Evolutionary conservation across 78 protist genomes (phyloP), one percentile per base, ranked within the genome.

Genomic region (Dictyostelium brefeldianum): DNA sequence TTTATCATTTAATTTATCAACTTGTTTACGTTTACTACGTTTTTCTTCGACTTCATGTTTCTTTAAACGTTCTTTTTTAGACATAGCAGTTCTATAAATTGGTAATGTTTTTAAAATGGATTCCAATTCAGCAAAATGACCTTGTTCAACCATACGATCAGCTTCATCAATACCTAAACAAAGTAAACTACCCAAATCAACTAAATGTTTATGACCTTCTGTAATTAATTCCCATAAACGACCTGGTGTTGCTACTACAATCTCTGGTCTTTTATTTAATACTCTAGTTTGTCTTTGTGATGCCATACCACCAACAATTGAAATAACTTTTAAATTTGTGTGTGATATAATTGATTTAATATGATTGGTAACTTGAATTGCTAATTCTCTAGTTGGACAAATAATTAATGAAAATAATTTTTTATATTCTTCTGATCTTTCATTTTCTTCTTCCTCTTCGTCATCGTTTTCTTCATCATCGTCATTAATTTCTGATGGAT

Each of bases 231-330:
- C 98, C 97, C 97, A 95, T 18, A 95, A 82, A 20, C 98, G 81
- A 56, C 98, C 98, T 14, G 98, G 97, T 22, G 98, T 97, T 5
- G 96, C 96, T 43, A 97, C 96, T 51, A 97, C 82, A 83, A 97
- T 89, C 36, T 95, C 95, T n/a, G 98, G 98, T 67, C 79, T 31
- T 9, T 48, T n/a, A 20, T 29, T 50, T 6, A 97, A 50, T 27
- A 91, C 31, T 46, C 98, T 83, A 3, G 67, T 62, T 74, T 97
- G 98, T 78, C 95, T 97, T 69, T 80, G 92, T 46, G 31, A 20
- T 17, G 97, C 78, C 89, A 97, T 81, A 67, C 98, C 98, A 54
- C 98, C 98, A 57, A 95, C 96, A 29, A 97, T 56, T 31, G 94
- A 22, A 17, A 67, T 92, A 47, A 90, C 82, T 41, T 79, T 53